phyloP scores from a whole-genome alignment of 1,139 yeast species.

The Spathaspora sp. region DNA sequence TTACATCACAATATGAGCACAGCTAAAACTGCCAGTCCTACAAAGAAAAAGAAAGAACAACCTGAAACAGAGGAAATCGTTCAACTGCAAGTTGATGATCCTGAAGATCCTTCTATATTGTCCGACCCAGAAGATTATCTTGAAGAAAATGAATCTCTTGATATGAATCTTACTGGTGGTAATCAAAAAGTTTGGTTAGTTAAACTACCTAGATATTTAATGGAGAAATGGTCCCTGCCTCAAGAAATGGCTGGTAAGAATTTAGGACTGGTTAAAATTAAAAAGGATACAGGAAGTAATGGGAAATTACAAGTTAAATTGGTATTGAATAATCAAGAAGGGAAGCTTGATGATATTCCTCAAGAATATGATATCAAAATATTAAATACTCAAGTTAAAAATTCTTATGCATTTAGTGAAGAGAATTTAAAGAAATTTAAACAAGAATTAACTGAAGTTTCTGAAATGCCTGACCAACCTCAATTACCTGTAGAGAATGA shows the following conservation, averaged over 20 bases:
- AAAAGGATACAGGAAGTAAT: constrained; percentile 32
- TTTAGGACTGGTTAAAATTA: constrained; percentile 78
- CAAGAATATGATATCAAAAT: constrained; percentile 79
- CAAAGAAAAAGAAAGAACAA: constrained; percentile 14
- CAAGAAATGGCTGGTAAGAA: constrained; percentile 68
- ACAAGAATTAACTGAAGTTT: constrained; percentile 53
- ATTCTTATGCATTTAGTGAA: constrained; percentile 89
- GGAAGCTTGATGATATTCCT: constrained; percentile 53
- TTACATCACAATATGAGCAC: constrained; percentile 12
- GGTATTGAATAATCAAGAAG: constrained; percentile 42
- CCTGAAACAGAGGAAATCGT: constrained; percentile 7
- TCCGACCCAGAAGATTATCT: constrained; percentile 51
- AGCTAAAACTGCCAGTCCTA: constrained; percentile 17
- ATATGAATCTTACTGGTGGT: constrained; percentile 55
- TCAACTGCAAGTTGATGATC: constrained; percentile 14
- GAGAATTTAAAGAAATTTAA: constrained; percentile 72
- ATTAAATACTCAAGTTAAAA: constrained; percentile 75
- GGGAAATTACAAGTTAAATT: constrained; percentile 59
- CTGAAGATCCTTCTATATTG: constrained; percentile 33
- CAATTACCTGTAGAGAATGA: constrained; percentile 29
- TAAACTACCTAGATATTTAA: constrained; percentile 81
- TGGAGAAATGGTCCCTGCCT: constrained; percentile 76
- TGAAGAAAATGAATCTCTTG: constrained; percentile 59
- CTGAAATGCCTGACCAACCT: constrained; percentile 51
- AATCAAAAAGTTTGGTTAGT: constrained; percentile 86